Conservation (phyloP, 306 rosid genomes). For the Lotus japonicus region DNA sequence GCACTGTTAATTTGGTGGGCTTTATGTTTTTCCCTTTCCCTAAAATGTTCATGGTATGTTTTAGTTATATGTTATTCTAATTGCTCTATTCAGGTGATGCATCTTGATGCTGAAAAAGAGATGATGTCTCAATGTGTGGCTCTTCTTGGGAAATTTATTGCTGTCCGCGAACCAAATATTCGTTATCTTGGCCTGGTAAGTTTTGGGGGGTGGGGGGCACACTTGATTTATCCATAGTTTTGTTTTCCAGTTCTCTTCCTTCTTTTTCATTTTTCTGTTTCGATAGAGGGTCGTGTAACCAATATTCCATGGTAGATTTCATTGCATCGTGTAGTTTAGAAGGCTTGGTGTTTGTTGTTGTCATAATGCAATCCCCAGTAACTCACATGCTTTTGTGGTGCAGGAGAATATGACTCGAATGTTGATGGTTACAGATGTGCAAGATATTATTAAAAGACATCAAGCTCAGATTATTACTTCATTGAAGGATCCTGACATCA, state of each 20-base stretch:
- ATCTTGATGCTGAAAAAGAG: conserved; percentile 99
- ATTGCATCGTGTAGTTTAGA: conserved; percentile 4
- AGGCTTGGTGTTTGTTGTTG: conserved; percentile 9
- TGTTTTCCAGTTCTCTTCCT: background rate
- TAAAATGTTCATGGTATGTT: background rate
- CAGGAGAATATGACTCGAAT: conserved; percentile 99
- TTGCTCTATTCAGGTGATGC: conserved; percentile 78
- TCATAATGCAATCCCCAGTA: conserved; percentile 14
- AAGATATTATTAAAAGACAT: conserved; percentile 96
- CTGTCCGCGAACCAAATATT: conserved; percentile 98
- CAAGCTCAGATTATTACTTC: conserved; percentile 99
- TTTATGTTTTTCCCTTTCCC: background rate
- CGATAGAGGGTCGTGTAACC: background rate
- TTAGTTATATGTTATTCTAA: conserved; percentile 17
- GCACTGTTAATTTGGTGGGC: conserved; percentile 3
- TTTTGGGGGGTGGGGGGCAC: conserved; percentile 16
- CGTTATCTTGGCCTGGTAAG: conserved; percentile 98
- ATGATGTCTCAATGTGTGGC: conserved; percentile 99
- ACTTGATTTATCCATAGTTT: background rate
- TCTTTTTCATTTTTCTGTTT: background rate
- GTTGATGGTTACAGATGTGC: conserved; percentile 98
- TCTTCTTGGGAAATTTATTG: conserved; percentile 97
- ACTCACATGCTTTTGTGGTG: conserved; percentile 29
- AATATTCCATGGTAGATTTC: background rate
- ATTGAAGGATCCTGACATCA: conserved; percentile 97